These are phyloP conservation scores for Triticum dicoccoides DNA, from an alignment of 176 grass and related monocot genomes.

Conservation along the genomic window DNA sequence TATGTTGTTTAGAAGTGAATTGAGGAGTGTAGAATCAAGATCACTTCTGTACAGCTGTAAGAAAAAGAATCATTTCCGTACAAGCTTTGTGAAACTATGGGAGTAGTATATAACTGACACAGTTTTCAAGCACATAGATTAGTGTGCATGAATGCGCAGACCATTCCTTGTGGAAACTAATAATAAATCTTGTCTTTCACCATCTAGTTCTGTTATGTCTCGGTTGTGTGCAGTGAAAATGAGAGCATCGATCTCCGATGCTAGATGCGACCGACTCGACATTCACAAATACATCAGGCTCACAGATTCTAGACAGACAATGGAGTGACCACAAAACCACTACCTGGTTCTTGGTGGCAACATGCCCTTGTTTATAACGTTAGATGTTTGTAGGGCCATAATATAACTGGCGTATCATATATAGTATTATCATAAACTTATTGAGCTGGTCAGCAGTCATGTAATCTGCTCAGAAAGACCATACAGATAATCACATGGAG, in stretches of 20 bases:
- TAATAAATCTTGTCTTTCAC: not conserved
- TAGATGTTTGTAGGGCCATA: not conserved
- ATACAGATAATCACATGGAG: conserved; percentile 20
- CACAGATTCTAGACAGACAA: not conserved
- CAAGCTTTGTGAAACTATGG: not conserved
- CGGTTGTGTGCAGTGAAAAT: not conserved
- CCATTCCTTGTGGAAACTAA: not conserved
- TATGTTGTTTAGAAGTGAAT: not conserved
- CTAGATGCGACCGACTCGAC: not conserved
- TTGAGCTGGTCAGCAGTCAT: not conserved
- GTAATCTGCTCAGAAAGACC: not conserved
- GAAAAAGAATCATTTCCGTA: not conserved
- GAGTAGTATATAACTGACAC: not conserved
- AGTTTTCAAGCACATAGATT: not conserved
- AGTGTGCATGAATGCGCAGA: not conserved
- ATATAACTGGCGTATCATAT: not conserved
- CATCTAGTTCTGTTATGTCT: not conserved
- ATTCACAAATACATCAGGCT: not conserved
- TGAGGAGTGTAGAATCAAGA: not conserved
- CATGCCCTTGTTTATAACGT: not conserved
- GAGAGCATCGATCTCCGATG: not conserved
- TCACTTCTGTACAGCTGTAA: not conserved
- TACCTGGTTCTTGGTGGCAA: not conserved
- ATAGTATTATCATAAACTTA: not conserved
- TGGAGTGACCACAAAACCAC: not conserved